Evolutionary conservation across 1,284 basidiomycete genomes (phyloP).

Genomic region (Farysia itapuensis): DNA sequence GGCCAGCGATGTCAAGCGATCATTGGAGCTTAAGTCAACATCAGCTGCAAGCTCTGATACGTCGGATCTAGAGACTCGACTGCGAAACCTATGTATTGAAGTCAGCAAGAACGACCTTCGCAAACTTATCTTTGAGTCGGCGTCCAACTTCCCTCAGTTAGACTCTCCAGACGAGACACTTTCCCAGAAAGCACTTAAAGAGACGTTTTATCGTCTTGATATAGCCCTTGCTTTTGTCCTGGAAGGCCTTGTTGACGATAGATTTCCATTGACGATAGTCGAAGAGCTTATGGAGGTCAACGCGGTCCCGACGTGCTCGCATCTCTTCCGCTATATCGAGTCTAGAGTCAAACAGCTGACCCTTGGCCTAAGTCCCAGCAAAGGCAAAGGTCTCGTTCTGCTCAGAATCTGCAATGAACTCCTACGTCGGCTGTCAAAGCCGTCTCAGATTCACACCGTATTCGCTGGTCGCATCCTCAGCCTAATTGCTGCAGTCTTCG

Average conservation of each 20-base stretch:
- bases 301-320: slow-evolving; percentile 35
- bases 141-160: slow-evolving; percentile 1
- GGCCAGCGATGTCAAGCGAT: slow-evolving; percentile 1
- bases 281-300: slow-evolving; percentile 47
- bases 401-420: slow-evolving; percentile 83
- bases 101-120: slow-evolving; percentile 37
- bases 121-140: slow-evolving; percentile 19
- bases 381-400: slow-evolving; percentile 80
- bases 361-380: slow-evolving; percentile 71
- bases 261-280: slow-evolving; percentile 33
- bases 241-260: slow-evolving; percentile 31
- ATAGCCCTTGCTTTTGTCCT: slow-evolving; percentile 29
- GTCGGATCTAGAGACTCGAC: slow-evolving; percentile 7
- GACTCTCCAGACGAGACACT: neutral
- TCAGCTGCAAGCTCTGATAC: neutral
- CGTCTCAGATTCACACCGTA: slow-evolving; percentile 72
- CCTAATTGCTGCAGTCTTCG: slow-evolving; percentile 80
- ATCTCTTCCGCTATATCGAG: slow-evolving; percentile 46
- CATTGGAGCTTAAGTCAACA: no score
- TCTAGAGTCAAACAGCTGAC: slow-evolving; percentile 41
- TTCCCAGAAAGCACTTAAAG: neutral
- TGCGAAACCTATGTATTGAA: slow-evolving; percentile 31
- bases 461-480: slow-evolving; percentile 85
- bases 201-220: slow-evolving; percentile 34
- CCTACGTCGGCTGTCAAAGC: slow-evolving; percentile 78